Conservation (phyloP, 768 basidiomycete species). For the Mycena epipterygia region DNA sequence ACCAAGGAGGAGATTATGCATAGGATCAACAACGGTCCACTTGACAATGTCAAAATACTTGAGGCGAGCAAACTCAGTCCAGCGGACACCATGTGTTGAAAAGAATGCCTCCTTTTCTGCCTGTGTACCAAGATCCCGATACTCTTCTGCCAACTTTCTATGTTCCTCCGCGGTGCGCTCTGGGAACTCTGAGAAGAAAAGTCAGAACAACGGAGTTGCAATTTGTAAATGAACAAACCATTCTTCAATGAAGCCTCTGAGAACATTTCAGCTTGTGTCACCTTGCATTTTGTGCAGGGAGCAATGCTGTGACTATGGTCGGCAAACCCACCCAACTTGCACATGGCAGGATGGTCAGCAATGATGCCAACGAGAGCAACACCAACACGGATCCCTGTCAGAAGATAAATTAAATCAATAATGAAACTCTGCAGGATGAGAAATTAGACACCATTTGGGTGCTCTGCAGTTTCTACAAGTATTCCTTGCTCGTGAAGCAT, state of each 20-base stretch:
- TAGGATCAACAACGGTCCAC: neutral
- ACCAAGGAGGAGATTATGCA: constrained; percentile 8
- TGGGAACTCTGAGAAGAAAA: neutral
- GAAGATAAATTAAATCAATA: no score
- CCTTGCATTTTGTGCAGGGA: neutral
- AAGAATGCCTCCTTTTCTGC: neutral
- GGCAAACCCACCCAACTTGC: neutral
- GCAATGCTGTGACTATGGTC: neutral
- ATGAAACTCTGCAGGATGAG: no score
- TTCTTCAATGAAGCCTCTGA: neutral
- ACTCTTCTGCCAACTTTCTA: neutral
- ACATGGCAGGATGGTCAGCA: neutral
- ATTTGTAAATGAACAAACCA: no score
- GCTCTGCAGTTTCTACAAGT: constrained; percentile 22
- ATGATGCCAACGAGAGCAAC: neutral
- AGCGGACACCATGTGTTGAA: neutral
- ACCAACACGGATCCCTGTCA: neutral
- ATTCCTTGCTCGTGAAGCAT: constrained; percentile 43
- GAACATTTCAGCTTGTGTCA: neutral
- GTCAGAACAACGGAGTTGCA: no score
- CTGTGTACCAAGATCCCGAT: neutral
- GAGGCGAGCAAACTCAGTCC: constrained; percentile 7
- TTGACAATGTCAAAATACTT: neutral
- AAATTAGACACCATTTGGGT: constrained; percentile 40
- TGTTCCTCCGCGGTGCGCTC: neutral